Evolutionary conservation across 2,329 filamentous ascomycete species (phyloP), one percentile per base, ranked within the genome.

Genomic region (Trichoderma koningiopsis): DNA sequence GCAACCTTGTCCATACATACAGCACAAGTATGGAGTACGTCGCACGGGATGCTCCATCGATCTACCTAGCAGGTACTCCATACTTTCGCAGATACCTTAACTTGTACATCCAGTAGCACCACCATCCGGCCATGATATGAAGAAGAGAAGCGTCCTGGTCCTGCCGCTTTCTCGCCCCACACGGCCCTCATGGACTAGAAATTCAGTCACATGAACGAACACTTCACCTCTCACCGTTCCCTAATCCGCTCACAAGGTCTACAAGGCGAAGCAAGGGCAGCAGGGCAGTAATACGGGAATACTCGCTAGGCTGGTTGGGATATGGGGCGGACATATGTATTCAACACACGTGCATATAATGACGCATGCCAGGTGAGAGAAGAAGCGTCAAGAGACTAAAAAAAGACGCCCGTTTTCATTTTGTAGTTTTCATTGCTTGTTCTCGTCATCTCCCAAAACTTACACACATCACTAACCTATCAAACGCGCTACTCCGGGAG

Each of bases 21-120:
- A 63, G 29, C 14, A 16, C 33, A 37, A 22, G 60, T 63, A 63
- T 33, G 60, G n/a, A 37, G 60, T 63, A 53, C 60, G 11, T 53
- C 19, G 29, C 5, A 37, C 60, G 33, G n/a, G 16, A 53, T 63
- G 33, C 47, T 63, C 47, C 60, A 53, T 63, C 60, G 60, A 63
- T 63, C 60, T 24, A 24, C 60, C 60, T 37, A 29, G 60, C 60
- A 63, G 47, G 60, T 63, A 63, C 43, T 63, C 60, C 60, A 52
- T 63, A 63, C 60, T 16, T 63, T 63, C 37, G 47, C 60, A 55
- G 31, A 63, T 58, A 58, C 33, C n/a, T 40, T 35, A 35, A 35
- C 33, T 35, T 35, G 33, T 35, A 35, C 11, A 11, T 35, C 5
- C 33, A 35, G 27, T 35, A 14, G 33, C 33, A 35, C 33, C 33